Percentiles rank a stretch among this genome's conserved stretches.
Conservation (phyloP, 2,329 filamentous ascomycete genomes). For the Ascochyta koolunga region DNA sequence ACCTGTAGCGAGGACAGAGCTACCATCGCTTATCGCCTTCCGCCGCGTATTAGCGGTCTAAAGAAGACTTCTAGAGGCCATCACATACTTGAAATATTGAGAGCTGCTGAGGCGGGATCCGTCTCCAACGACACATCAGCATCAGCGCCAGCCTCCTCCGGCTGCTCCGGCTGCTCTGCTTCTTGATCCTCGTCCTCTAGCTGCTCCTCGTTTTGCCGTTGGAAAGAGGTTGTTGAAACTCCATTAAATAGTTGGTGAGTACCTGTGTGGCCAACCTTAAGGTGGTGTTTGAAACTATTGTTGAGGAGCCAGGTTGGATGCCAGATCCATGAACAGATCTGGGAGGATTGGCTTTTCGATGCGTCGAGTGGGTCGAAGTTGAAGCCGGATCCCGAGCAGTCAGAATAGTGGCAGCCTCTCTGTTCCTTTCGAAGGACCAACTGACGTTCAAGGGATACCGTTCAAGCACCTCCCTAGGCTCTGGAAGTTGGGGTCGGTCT, state of each 20-base stretch:
- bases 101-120: background rate
- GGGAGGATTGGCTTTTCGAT: background rate
- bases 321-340: background rate
- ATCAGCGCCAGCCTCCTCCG: background rate
- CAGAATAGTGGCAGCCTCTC: background rate
- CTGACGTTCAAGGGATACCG: background rate
- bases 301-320: background rate
- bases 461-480: background rate
- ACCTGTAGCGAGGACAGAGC: conserved; percentile 8
- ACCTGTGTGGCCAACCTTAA: background rate
- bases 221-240: background rate
- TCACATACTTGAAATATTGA: background rate
- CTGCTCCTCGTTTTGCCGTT: background rate
- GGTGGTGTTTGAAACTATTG: background rate
- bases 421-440: background rate
- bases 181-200: background rate
- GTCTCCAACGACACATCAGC: background rate
- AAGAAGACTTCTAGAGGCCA: too few relatives aligned
- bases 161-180: background rate
- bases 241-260: background rate
- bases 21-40: conserved; percentile 6
- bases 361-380: background rate
- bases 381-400: background rate
- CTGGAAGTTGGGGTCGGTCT: background rate
- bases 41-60: background rate